Evolutionary conservation across 169 alveolate genomes (phyloP), one percentile per base, ranked within the genome.

Genomic region (Cryptosporidium xiaoi): DNA sequence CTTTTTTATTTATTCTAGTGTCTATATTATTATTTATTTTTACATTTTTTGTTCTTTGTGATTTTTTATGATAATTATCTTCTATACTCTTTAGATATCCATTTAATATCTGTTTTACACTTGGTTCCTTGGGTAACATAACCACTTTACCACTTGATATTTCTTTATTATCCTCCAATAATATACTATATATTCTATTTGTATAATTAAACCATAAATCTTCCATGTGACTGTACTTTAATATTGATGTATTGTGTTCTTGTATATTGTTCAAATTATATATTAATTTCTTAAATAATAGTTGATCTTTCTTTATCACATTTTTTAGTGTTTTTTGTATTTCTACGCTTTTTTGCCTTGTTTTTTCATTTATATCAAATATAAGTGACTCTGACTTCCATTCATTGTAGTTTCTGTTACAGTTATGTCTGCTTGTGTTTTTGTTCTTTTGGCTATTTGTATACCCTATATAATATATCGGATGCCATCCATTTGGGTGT

Each of bases 401-500:
- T 15, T 77, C 87, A 60, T 77, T 77, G 33, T 77, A 40, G 16
- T n/a, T 46, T 27, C 44, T 77, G 24, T 77, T 77, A 15, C 7
- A 60, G 7, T 60, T 58, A 20, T 77, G 56, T 0, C 16, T 44
- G 15, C 18, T 48, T 10, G 34, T 36, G 6, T 66, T 33, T 31
- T 18, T 24, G 27, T 36, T 77, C 4, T 13, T 31, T 1, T 48
- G 51, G 18, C 18, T 62, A 27, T n/a, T 2, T 5, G 64, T 53
- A 62, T 77, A 77, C 16, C 87, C 71, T 16, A 77, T 60, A 24
- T 60, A 77, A 29, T 77, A 77, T 18, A 77, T 77, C 8, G 87
- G 87, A 8, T 77, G 71, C 87, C 87, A 77, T 16, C 71, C 71
- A 34, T 77, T 62, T 24, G 71, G 87, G 24, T 77, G 71, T 20